Base-by-base conservation (phyloP, 2,329 filamentous ascomycete genomes). In the Orbilia quercus region DNA sequence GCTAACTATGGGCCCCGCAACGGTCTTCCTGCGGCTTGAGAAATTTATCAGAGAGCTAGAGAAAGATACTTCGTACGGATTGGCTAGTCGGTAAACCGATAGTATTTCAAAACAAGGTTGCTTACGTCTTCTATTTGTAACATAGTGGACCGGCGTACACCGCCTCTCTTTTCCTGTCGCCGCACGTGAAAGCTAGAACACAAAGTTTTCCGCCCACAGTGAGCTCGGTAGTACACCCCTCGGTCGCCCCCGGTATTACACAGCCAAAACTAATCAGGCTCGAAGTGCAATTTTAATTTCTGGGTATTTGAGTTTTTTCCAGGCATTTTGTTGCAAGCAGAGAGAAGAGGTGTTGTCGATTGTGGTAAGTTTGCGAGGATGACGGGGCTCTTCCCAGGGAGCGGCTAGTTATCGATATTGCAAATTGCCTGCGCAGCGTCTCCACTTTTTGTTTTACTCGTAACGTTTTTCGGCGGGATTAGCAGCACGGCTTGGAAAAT, bases 331-430 rank as follows among this genome's bases (percentile, higher is more conserved):
- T 45, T 58, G 5, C 45, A 31, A 38, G 20, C 51, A 34, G 16
- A 38, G 34, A 25, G 47, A 69, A 57, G 50, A 69, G 64, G 64
- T 69, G 64, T 69, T 69, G 64, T 69, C 64, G 64, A 60, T 69
- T 69, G 64, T 69, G 64, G 64, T 69, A 69, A 62, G 64, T 69
- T 69, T 69, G 64, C 44, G 55, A 59, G 42, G 40, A 36, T 47
- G 23, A 36, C 28, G 51, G 28, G 51, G 51, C 47, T n/a, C n/a
- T n/a, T n/a, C n/a, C n/a, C 54, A 36, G 55, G 64, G 55, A 38
- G 64, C 64, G 64, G 64, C 55, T 69, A 62, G 64, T 20, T 69
- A 69, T 69, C 64, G 64, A 69, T 69, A 69, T 69, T 69, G 64
- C 38, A 42, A 60, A 69, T 34, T 40, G 18, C 16, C 44, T 36